phyloP scores from a whole-genome alignment of 768 basidiomycete species.

The Collybia nuda region DNA sequence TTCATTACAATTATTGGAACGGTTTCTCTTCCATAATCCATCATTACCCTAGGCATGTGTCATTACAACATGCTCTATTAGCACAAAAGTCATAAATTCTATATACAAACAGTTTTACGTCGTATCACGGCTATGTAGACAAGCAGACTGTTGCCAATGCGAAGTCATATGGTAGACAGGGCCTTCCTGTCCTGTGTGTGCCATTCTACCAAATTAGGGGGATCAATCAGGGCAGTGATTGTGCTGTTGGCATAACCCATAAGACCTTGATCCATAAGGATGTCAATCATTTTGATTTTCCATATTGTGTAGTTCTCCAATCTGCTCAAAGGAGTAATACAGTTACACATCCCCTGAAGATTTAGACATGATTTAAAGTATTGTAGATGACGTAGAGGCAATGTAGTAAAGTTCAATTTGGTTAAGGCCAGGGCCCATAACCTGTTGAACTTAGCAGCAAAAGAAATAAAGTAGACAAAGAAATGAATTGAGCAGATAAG shows the following conservation, averaged over 20 bases:
- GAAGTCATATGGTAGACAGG: conserved; percentile 26
- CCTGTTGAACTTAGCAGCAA: too few relatives aligned
- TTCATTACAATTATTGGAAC: too few relatives aligned
- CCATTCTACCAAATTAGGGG: conserved; percentile 15
- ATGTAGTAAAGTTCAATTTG: too few relatives aligned
- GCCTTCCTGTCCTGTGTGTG: conserved; percentile 26
- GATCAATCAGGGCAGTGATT: not conserved
- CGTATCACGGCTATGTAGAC: conserved; percentile 30
- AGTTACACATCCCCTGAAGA: not conserved
- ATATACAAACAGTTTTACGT: too few relatives aligned
- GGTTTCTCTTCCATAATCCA: too few relatives aligned
- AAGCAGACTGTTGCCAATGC: conserved; percentile 22
- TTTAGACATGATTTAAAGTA: conserved; percentile 13
- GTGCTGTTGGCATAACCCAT: conserved; percentile 10
- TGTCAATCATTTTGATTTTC: conserved; percentile 21
- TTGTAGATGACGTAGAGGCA: too few relatives aligned
- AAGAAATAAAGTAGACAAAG: too few relatives aligned
- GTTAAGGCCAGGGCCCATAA: too few relatives aligned
- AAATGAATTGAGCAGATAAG: not conserved
- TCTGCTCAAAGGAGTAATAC: conserved; percentile 12
- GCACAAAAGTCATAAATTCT: too few relatives aligned
- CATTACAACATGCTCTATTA: too few relatives aligned
- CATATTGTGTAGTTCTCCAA: conserved; percentile 15
- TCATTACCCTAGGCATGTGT: too few relatives aligned
- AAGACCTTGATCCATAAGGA: conserved; percentile 19